phyloP scores from a whole-genome alignment of 495 filamentous ascomycete species.

The Hypoxylon rickii region DNA sequence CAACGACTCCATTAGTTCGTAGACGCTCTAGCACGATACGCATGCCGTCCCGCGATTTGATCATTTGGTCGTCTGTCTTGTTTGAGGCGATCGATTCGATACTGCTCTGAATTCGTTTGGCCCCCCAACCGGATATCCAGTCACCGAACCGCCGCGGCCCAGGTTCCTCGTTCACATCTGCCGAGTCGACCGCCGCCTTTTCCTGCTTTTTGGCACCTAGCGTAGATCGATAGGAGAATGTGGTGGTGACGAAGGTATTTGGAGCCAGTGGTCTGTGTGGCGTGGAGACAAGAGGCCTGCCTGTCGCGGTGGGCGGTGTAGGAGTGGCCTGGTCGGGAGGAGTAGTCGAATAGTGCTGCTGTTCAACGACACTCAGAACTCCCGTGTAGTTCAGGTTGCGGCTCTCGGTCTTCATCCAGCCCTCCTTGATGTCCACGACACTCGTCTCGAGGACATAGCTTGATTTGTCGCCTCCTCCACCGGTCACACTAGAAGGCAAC shows the following conservation, averaged over 20 bases:
- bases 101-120: conserved; percentile 78
- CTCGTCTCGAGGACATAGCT: conserved; percentile 92
- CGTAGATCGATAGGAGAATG: conserved; percentile 81
- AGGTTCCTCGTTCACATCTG: conserved; percentile 18
- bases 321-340: conserved; percentile 20
- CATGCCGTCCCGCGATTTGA: conserved; percentile 94
- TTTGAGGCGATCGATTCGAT: conserved; percentile 89
- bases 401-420: conserved; percentile 85
- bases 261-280: conserved; percentile 26
- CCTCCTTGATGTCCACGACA: conserved; percentile 84
- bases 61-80: conserved; percentile 78
- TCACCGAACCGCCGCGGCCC: conserved; percentile 37
- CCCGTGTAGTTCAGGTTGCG: conserved; percentile 89
- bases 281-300: conserved; percentile 2
- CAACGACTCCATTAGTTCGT: conserved; percentile 75
- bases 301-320: background rate
- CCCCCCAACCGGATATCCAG: conserved; percentile 65
- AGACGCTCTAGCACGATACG: conserved; percentile 87
- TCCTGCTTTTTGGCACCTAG: conserved; percentile 74
- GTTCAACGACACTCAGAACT: conserved; percentile 89
- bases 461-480: conserved; percentile 73
- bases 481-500: conserved; percentile 68
- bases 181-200: conserved; percentile 40
- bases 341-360: conserved; percentile 71
- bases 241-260: conserved; percentile 82